Evolutionary conservation across 805 yeast species (phyloP), one percentile per base, ranked within the genome.

Genomic region (Myxozyma neotropica): DNA sequence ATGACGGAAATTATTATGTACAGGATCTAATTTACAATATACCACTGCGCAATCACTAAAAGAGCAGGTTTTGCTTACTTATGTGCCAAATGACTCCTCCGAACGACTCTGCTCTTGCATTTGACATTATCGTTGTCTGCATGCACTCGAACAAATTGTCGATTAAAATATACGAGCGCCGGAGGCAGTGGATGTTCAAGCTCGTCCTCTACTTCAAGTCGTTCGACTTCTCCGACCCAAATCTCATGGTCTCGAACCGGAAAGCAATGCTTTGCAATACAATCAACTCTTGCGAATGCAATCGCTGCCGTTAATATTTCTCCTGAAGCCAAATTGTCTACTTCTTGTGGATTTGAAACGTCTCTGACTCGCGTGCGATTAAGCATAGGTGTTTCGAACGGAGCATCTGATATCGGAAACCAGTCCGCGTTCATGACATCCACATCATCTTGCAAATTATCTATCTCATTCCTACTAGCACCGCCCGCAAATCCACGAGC

Each of bases 231-330:
- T 2, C 89, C 96, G 3, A 91, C 83, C 94, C 97, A 89, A 2
- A 93, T 83, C 70, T 92, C 96, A 74, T 93, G 98, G 69, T 88
- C 90, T 61, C 88, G 91, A 0, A 90, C 86, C 10, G 71, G 71
- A 52, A 87, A 78, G 3, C 80, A 39, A 19, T 29, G 45, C 43
- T 31, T 50, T 4, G 48, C 51, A 15, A n/a, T 44, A 35, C 65
- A 61, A 47, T 61, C 65, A 2, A 59, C 10, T 21, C 65, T 26
- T 5, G 60, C 64, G 21, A 48, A 61, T 12, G 65, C 65, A 7
- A 59, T 4, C 39, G 33, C 33, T 29, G 33, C 33, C 33, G 33
- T 29, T 10, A 29, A 6, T 7, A 29, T 10, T 29, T 29, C 33
- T 29, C 10, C 33, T n/a, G 33, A 29, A 7, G 1, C 38, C 52